A percentile compares a stretch with the other conserved stretches of the same genome.
Conservation (phyloP, 2,329 filamentous ascomycete genomes). For the Microdochium bolleyi region DNA sequence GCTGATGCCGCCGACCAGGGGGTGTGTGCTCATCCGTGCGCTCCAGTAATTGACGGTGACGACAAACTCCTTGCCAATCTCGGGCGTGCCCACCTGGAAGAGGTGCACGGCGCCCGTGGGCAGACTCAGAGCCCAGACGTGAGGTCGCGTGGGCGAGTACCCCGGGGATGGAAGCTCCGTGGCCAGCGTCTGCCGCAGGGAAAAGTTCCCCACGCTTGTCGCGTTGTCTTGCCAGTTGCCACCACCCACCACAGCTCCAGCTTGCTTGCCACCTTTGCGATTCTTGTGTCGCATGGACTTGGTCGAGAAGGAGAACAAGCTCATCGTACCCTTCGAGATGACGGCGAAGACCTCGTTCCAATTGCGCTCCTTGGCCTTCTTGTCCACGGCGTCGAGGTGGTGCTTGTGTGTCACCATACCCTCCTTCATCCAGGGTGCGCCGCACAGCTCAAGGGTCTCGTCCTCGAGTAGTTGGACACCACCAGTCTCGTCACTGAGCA, state of each 20-base stretch:
- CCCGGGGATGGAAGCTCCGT: slow-evolving; percentile 84
- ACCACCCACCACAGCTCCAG: slow-evolving; percentile 70
- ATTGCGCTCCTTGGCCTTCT: slow-evolving; percentile 86
- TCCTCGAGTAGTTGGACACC: slow-evolving; percentile 72
- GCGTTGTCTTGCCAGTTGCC: slow-evolving; percentile 99
- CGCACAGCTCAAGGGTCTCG: slow-evolving; percentile 82
- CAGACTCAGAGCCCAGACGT: slow-evolving; percentile 90
- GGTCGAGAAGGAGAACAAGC: slow-evolving; percentile 87
- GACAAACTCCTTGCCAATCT: slow-evolving; percentile 93
- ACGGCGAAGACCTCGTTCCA: slow-evolving; percentile 97
- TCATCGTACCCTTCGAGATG: slow-evolving; percentile 88
- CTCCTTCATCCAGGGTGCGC: slow-evolving; percentile 98
- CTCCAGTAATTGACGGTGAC: slow-evolving; percentile 97
- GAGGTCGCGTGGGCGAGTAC: slow-evolving; percentile 81
- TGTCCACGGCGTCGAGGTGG: slow-evolving; percentile 83
- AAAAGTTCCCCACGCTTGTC: slow-evolving; percentile 79
- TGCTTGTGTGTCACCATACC: slow-evolving; percentile 95
- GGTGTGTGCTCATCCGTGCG: slow-evolving; percentile 86
- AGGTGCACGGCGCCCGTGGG: slow-evolving; percentile 91
- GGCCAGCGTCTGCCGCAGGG: slow-evolving; percentile 83
- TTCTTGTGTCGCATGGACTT: slow-evolving; percentile 66
- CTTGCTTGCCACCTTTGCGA: slow-evolving; percentile 37
- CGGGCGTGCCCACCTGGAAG: slow-evolving; percentile 94
- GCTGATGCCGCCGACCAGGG: slow-evolving; percentile 83
- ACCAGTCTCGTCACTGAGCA: slow-evolving; percentile 52